These are phyloP conservation scores for Teratosphaeria gauchensis DNA, from an alignment of 2,329 filamentous ascomycete species.

Conservation along the genomic window DNA sequence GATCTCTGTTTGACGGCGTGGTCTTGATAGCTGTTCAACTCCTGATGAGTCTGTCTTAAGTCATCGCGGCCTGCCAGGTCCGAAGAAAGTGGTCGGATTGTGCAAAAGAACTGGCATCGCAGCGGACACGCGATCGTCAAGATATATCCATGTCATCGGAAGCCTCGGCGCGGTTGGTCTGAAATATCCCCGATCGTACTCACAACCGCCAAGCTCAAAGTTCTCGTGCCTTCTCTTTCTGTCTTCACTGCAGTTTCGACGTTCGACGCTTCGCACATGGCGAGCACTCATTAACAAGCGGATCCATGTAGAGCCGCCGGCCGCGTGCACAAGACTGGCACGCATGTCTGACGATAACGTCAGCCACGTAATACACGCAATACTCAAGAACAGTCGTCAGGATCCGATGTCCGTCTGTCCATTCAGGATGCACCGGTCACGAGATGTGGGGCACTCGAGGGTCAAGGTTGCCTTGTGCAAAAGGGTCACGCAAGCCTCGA, in stretches of 20 bases:
- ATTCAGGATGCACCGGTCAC: not conserved
- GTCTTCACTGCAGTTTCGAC: not conserved
- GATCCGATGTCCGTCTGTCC: not conserved
- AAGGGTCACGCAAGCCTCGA: not conserved
- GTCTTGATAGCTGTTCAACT: too few relatives aligned
- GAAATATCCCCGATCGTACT: not conserved
- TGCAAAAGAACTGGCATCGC: not conserved
- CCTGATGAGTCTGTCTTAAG: too few relatives aligned
- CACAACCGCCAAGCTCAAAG: not conserved
- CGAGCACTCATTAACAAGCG: not conserved
- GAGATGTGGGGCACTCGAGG: not conserved
- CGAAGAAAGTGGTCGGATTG: not conserved
- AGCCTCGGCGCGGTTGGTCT: not conserved
- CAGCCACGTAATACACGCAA: not conserved
- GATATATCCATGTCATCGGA: not conserved
- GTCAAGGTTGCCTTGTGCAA: not conserved
- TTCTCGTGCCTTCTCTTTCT: not conserved
- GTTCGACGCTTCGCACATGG: not conserved
- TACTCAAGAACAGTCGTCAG: not conserved
- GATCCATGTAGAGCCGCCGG: not conserved
- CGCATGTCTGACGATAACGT: not conserved
- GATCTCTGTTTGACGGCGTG: too few relatives aligned
- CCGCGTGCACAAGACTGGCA: not conserved
- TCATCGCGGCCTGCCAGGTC: too few relatives aligned
- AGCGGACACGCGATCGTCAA: not conserved